A percentile compares a stretch with the other conserved stretches of the same genome.
Evolutionary conservation across 2,329 filamentous ascomycete genomes (phyloP).

Genomic region (Penicillium frequentans): DNA sequence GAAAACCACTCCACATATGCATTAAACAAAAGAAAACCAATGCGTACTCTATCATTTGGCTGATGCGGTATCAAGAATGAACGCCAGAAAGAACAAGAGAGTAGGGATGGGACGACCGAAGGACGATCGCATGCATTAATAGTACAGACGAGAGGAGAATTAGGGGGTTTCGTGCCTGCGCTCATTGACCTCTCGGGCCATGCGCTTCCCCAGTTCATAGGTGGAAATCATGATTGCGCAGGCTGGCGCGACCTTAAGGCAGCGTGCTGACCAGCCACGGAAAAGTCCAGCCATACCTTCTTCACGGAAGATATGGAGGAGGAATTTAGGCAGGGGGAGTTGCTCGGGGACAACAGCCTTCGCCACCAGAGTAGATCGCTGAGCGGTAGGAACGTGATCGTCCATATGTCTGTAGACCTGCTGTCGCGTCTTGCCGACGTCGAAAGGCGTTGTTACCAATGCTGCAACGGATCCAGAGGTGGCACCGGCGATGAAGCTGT

Average conservation of each 20-base stretch:
- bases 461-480: conserved; percentile 81
- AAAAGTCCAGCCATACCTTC: conserved; percentile 82
- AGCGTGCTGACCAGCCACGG: conserved; percentile 87
- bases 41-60: conserved; percentile 25
- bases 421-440: conserved; percentile 94
- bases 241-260: conserved; percentile 89
- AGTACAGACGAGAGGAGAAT: conserved; percentile 13
- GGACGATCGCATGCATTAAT: conserved; percentile 15
- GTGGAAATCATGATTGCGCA: conserved; percentile 99
- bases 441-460: conserved; percentile 89
- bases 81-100: conserved; percentile 16
- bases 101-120: conserved; percentile 13
- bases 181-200: conserved; percentile 74
- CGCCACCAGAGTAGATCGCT: conserved; percentile 5
- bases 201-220: conserved; percentile 93
- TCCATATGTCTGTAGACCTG: conserved; percentile 72
- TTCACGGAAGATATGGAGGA: conserved; percentile 87
- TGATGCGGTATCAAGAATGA: conserved; percentile 24
- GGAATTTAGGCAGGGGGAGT: conserved; percentile 73
- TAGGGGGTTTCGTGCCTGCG: conserved; percentile 37
- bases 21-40: conserved; percentile 6
- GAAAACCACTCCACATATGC: conserved; percentile 9
- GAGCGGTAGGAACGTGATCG: conserved; percentile 31
- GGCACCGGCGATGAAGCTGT: conserved; percentile 87
- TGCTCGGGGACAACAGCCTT: conserved; percentile 62